These are phyloP conservation scores for Penium margaritaceum DNA, from an alignment of 139 green algal genomes.

Conservation along the genomic window DNA sequence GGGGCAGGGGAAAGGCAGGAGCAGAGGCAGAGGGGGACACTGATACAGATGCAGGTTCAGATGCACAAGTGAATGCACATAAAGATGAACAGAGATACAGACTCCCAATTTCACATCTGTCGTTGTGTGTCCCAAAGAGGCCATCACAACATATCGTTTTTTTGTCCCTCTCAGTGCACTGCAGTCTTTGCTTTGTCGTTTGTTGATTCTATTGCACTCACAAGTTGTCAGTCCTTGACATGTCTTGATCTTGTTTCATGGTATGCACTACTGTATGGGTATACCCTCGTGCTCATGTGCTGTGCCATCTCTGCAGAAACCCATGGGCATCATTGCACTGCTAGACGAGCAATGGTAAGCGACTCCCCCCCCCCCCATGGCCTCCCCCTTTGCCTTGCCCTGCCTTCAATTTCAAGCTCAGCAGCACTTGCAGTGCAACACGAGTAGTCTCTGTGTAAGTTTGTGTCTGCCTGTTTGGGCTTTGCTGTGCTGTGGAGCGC, in stretches of 20 bases:
- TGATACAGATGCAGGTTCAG: background rate
- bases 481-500: no score
- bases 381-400: no score
- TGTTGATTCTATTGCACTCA: background rate
- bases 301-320: conserved; percentile 26
- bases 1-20: background rate
- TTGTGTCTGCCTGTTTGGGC: no score
- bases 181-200: background rate
- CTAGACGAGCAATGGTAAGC: conserved; percentile 74
- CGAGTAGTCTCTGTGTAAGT: no score
- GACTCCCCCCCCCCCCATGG: no score
- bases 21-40: background rate
- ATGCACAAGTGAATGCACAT: no score
- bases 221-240: background rate
- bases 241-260: background rate
- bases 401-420: no score
- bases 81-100: no score
- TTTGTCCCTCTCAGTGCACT: background rate
- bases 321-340: conserved; percentile 78
- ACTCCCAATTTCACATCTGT: no score
- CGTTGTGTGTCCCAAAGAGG: no score
- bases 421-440: no score
- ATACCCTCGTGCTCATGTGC: background rate
- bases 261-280: conserved; percentile 3
- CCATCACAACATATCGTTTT: background rate